phyloP scores from a whole-genome alignment of 1,139 yeast genomes.

The Pichiaceae sp. region DNA sequence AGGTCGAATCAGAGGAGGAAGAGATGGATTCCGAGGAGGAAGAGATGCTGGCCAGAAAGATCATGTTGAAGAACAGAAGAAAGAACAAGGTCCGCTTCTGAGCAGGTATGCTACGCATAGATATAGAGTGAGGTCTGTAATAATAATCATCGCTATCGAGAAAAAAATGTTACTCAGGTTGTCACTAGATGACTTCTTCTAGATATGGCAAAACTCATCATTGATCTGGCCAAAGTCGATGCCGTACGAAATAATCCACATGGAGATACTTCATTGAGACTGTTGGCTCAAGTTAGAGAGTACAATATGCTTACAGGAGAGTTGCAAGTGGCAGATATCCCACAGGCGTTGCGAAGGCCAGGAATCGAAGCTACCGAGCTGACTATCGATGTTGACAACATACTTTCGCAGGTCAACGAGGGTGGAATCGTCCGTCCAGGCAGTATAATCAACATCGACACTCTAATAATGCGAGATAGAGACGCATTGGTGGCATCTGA shows the following conservation, averaged over 20 bases:
- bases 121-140: neutral
- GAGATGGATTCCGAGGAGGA: constrained; percentile 29
- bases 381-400: neutral
- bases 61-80: constrained; percentile 64
- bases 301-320: constrained; percentile 16
- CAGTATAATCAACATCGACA: constrained; percentile 18
- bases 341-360: neutral
- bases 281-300: constrained; percentile 21
- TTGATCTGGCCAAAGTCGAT: constrained; percentile 8
- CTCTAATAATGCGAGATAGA: constrained; percentile 6
- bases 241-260: constrained; percentile 4
- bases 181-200: neutral
- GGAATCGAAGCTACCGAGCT: neutral
- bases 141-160: neutral
- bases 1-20: constrained; percentile 13
- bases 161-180: too few species aligned
- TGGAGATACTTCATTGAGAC: constrained; percentile 17
- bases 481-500: constrained; percentile 7
- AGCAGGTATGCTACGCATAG: constrained; percentile 1
- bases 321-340: constrained; percentile 8
- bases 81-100: constrained; percentile 23
- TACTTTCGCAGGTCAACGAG: neutral
- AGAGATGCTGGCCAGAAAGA: constrained; percentile 58
- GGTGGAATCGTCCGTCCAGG: constrained; percentile 7
- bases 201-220: constrained; percentile 19